Evolutionary conservation across 2,329 filamentous ascomycete genomes (phyloP).

Genomic region (Neurospora sp.): DNA sequence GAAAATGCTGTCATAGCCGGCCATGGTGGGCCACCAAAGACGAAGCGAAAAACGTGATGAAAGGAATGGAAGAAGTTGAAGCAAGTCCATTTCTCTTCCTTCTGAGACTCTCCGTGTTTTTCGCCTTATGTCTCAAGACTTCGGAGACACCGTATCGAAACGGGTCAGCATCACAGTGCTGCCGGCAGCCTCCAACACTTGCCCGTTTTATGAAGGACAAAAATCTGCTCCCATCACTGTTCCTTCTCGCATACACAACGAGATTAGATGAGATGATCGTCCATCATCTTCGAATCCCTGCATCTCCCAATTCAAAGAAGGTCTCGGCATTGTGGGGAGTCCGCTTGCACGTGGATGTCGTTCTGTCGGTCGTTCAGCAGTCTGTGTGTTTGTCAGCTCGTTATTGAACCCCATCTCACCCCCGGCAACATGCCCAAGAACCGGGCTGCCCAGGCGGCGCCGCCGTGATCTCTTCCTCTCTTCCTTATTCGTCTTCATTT

Average conservation of each 20-base stretch:
- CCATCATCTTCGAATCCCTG: not conserved
- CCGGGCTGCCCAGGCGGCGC: not conserved
- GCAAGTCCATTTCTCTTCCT: not conserved
- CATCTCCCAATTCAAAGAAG: not conserved
- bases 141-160: not conserved
- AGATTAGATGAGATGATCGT: not conserved
- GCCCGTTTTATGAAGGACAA: not conserved
- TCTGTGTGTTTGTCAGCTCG: not conserved
- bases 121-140: not conserved
- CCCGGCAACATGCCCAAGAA: not conserved
- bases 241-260: not conserved
- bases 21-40: not conserved
- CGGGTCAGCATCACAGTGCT: not conserved
- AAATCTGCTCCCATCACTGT: not conserved
- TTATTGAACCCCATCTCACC: not conserved
- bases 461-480: not conserved
- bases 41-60: not conserved
- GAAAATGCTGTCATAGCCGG: not conserved
- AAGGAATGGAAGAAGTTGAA: not conserved
- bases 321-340: not conserved
- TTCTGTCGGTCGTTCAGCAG: not conserved
- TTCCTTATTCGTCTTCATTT: not conserved
- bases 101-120: not conserved
- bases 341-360: not conserved
- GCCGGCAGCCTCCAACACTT: not conserved